A percentile compares a stretch with the other conserved stretches of the same genome.
These are phyloP conservation scores for Blastobotrys buckinghamii DNA, from an alignment of 1,139 yeast genomes.

Conservation along the genomic window DNA sequence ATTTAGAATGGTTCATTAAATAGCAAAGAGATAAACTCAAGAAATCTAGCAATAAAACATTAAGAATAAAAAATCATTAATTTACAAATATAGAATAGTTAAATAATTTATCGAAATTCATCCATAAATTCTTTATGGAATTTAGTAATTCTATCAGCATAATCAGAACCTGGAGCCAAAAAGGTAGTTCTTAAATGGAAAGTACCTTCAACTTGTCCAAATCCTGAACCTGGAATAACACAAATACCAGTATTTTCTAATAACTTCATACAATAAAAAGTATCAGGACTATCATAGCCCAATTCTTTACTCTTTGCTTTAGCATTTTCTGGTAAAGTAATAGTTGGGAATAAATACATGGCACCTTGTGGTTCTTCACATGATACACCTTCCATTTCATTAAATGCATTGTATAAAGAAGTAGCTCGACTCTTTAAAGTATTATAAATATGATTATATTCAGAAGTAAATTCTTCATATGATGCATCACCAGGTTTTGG, in stretches of 20 bases:
- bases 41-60: background rate
- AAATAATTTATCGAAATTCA: slow-evolving; percentile 38
- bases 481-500: slow-evolving; percentile 74
- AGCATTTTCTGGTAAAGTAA: slow-evolving; percentile 59
- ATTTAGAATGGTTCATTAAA: background rate
- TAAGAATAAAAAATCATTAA: background rate
- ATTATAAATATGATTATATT: slow-evolving; percentile 54
- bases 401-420: slow-evolving; percentile 62
- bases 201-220: slow-evolving; percentile 86
- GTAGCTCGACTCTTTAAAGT: slow-evolving; percentile 61
- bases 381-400: slow-evolving; percentile 66
- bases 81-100: background rate
- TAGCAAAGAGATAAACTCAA: background rate
- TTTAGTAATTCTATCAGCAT: slow-evolving; percentile 68
- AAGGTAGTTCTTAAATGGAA: slow-evolving; percentile 93
- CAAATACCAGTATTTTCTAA: slow-evolving; percentile 92
- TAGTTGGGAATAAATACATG: slow-evolving; percentile 88
- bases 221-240: slow-evolving; percentile 95
- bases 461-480: slow-evolving; percentile 58
- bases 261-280: slow-evolving; percentile 76
- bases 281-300: slow-evolving; percentile 61
- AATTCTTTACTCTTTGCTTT: slow-evolving; percentile 51
- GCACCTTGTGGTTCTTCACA: slow-evolving; percentile 95
- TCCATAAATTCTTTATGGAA: slow-evolving; percentile 72
- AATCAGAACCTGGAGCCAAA: slow-evolving; percentile 88